These are phyloP conservation scores for Pelargonium citronellum DNA, from an alignment of 441 rosid species.

Conservation along the genomic window DNA sequence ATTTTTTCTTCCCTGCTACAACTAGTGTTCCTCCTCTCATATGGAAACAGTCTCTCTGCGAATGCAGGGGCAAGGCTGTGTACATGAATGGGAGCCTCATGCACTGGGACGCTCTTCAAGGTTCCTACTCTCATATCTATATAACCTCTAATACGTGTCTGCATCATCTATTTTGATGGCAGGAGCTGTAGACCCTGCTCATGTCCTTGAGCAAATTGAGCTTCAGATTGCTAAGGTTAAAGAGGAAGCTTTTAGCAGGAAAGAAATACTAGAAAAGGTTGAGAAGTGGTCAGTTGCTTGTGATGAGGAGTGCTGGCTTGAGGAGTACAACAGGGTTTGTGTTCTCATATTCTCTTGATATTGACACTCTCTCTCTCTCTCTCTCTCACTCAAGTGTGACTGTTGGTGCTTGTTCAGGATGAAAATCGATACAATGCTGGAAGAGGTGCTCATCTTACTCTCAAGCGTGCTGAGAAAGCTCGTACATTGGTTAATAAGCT, in stretches of 20 bases:
- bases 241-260: conserved; percentile 86
- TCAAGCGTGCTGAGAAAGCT: conserved; percentile 96
- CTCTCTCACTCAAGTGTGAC: conserved; percentile 19
- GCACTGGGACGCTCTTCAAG: too few species aligned
- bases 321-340: conserved; percentile 86
- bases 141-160: background rate
- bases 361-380: background rate
- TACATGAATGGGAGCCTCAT: too few species aligned
- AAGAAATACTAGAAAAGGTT: conserved; percentile 79
- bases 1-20: conserved; percentile 5
- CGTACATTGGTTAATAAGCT: conserved; percentile 85
- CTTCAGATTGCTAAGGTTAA: conserved; percentile 69
- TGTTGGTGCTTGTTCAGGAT: conserved; percentile 43
- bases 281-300: conserved; percentile 92
- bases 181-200: conserved; percentile 57
- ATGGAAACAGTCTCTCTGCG: too few species aligned
- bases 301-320: conserved; percentile 95
- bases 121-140: background rate
- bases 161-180: conserved; percentile 15
- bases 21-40: too few species aligned
- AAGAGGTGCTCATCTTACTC: conserved; percentile 90
- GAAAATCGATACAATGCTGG: conserved; percentile 94
- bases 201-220: conserved; percentile 71
- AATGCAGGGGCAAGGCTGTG: too few species aligned
- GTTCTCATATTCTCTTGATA: conserved; percentile 18